Evolutionary conservation across 1,284 basidiomycete species (phyloP), one percentile per base, ranked within the genome.

Genomic region (Microstroma glucosiphilum): DNA sequence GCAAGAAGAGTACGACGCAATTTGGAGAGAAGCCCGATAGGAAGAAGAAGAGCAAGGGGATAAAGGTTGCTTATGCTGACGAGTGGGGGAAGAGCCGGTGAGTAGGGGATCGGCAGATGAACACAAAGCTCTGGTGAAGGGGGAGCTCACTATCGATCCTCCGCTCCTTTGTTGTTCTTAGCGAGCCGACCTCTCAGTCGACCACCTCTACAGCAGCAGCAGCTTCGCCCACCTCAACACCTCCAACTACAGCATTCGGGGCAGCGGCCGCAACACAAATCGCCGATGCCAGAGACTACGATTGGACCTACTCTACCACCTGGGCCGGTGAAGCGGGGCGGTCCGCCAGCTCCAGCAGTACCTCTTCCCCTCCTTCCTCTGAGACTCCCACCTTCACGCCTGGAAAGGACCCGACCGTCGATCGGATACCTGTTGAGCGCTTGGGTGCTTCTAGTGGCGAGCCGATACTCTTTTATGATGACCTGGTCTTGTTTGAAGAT

Each of bases 241-340:
- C 51, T 13, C 17, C 51, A 17, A 54, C 51, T 3, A 54, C 51
- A 4, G 51, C 51, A 19, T 54, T 56, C 23, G 65, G 63, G 3
- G 63, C 46, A 9, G 65, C 62, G 12, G 63, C 64, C 6, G 17
- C 51, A 23, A 51, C 66, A 2, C 65, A 64, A 40, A 77, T 78
- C 37, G 63, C 65, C 1, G 60, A 66, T 8, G 70, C 74, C 0
- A 72, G 72, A 46, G 69, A 76, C 1, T 97, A 91, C 80, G 96
- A 99, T 78, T 98, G 96, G 96, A 98, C 96, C 6, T 98, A 96
- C 79, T 96, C 92, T 0, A 90, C 90, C 1, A 87, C 85, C 0
- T 94, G 96, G 76, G 74, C 86, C 0, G 96, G 94, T 0, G 85
- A 23, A 13, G 58, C 42, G 9, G 21, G 15, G 6, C 15, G 6